These are phyloP conservation scores for Blastosporella zonata DNA, from an alignment of 1,284 basidiomycete species.

Conservation along the genomic window DNA sequence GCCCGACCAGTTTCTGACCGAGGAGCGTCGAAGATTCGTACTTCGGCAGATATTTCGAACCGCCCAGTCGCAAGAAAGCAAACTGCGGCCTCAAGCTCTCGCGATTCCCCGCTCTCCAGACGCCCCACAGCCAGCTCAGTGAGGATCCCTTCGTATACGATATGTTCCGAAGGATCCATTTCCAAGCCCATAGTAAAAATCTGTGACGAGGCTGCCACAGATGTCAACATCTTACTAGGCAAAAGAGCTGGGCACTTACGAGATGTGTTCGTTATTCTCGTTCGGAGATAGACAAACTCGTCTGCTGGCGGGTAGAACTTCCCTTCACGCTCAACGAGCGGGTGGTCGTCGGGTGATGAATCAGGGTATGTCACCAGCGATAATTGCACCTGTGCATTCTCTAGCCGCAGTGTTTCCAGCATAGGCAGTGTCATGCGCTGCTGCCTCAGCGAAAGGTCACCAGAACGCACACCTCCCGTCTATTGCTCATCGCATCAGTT, in stretches of 20 bases:
- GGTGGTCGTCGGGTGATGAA: constrained; percentile 20
- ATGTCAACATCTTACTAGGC: constrained; percentile 1
- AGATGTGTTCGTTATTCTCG: constrained; percentile 58
- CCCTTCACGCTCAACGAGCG: constrained; percentile 25
- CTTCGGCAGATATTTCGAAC: constrained; percentile 67
- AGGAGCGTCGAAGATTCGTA: constrained; percentile 34
- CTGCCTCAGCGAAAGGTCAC: constrained; percentile 72
- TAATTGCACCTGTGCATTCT: constrained; percentile 60
- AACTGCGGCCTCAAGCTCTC: constrained; percentile 54
- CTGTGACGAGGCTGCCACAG: constrained; percentile 42
- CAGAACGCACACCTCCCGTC: constrained; percentile 73
- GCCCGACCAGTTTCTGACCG: constrained; percentile 28
- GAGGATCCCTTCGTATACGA: constrained; percentile 68
- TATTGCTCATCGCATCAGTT: constrained; percentile 28
- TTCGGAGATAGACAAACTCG: constrained; percentile 57
- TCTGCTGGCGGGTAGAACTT: constrained; percentile 49
- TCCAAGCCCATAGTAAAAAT: constrained; percentile 54
- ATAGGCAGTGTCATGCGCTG: constrained; percentile 75
- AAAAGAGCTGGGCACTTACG: constrained; percentile 36
- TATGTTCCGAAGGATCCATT: constrained; percentile 56
- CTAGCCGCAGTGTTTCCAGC: constrained; percentile 69
- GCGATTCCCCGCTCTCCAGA: constrained; percentile 50
- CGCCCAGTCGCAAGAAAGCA: constrained; percentile 75
- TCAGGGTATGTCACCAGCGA: constrained; percentile 40
- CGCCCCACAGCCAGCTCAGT: constrained; percentile 58